phyloP scores from a whole-genome alignment of 2,329 filamentous ascomycete genomes.

The Claviceps capensis region DNA sequence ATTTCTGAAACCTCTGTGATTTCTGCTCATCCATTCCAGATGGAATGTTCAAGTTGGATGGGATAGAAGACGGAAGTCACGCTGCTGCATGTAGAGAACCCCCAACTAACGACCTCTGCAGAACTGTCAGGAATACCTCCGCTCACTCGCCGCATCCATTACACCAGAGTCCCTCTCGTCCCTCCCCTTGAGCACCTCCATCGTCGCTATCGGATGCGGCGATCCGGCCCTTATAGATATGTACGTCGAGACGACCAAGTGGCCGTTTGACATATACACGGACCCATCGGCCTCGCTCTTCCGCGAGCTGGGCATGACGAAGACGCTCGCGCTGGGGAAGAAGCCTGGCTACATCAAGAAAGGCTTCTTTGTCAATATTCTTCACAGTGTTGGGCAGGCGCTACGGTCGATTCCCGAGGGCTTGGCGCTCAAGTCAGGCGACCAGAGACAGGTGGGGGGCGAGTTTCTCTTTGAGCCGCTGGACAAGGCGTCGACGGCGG shows the following conservation, averaged over 20 bases:
- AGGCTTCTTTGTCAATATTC: slow-evolving; percentile 34
- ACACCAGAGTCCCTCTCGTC: slow-evolving; percentile 34
- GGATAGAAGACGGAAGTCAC: too few relatives aligned
- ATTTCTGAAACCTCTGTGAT: too few relatives aligned
- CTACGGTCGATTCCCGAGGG: slow-evolving; percentile 44
- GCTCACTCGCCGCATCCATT: slow-evolving; percentile 44
- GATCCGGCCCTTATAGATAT: slow-evolving; percentile 51
- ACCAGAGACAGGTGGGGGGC: slow-evolving; percentile 57
- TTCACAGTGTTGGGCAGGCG: slow-evolving; percentile 42
- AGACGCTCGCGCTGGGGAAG: slow-evolving; percentile 44
- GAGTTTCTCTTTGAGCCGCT: slow-evolving; percentile 62
- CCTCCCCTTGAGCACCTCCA: slow-evolving; percentile 43
- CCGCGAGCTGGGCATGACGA: slow-evolving; percentile 52
- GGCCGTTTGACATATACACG: slow-evolving; percentile 63
- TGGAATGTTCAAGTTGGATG: too few relatives aligned
- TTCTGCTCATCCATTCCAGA: too few relatives aligned
- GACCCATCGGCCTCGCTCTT: slow-evolving; percentile 58
- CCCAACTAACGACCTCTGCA: slow-evolving; percentile 16
- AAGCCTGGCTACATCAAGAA: slow-evolving; percentile 52
- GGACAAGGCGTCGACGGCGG: slow-evolving; percentile 25
- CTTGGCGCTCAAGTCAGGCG: slow-evolving; percentile 48
- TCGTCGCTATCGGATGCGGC: slow-evolving; percentile 62
- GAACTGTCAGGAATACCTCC: slow-evolving; percentile 67
- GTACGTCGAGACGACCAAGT: slow-evolving; percentile 49
- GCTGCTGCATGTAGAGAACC: too few relatives aligned